These are phyloP conservation scores for Silene conica DNA, from an alignment of 148 eudicot species.

Conservation along the genomic window DNA sequence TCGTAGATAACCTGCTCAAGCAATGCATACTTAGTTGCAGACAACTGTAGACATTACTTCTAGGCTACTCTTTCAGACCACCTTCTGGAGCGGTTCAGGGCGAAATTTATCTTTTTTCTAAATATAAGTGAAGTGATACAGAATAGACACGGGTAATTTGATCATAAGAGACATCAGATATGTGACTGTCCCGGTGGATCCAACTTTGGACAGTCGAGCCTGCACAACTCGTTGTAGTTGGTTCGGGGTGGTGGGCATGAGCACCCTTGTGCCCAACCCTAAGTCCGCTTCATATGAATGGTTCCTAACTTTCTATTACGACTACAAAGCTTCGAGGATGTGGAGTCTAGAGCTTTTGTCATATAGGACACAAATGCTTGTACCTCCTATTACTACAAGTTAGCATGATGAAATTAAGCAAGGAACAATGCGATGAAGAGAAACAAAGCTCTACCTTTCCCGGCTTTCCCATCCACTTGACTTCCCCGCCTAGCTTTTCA, in stretches of 20 bases:
- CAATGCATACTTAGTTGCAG: background rate
- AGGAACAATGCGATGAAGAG: background rate
- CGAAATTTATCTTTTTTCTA: too few species aligned
- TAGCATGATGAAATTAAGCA: background rate
- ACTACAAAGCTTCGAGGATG: background rate
- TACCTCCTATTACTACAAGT: background rate
- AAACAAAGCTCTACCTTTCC: conserved; percentile 50
- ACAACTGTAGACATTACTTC: background rate
- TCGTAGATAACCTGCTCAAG: conserved; percentile 61
- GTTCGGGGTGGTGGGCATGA: background rate
- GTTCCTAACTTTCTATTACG: background rate
- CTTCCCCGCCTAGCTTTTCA: conserved; percentile 94
- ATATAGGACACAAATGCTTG: background rate
- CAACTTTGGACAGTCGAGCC: too few species aligned
- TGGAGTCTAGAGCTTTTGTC: background rate
- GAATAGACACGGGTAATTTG: too few species aligned
- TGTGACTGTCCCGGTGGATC: too few species aligned
- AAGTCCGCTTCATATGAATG: background rate
- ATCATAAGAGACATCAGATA: too few species aligned
- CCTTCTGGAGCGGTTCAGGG: too few species aligned
- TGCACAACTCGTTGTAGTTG: too few species aligned
- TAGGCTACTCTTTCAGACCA: too few species aligned
- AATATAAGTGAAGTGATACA: too few species aligned
- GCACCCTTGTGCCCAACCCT: background rate
- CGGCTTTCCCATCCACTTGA: conserved; percentile 99